These are phyloP conservation scores for Emericellopsis atlantica DNA, from an alignment of 2,329 filamentous ascomycete genomes.

Conservation along the genomic window DNA sequence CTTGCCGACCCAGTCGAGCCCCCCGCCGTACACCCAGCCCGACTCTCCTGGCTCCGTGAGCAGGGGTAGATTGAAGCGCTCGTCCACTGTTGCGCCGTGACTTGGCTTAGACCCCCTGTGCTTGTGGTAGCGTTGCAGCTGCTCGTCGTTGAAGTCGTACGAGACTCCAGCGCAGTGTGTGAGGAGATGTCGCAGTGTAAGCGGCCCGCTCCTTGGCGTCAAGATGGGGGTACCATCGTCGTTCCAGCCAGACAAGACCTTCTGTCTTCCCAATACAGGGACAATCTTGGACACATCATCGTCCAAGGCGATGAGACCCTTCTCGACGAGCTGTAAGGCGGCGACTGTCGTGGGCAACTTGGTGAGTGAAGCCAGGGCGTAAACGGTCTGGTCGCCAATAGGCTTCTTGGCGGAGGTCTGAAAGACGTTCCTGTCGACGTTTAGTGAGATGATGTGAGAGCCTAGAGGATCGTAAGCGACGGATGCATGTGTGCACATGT, in stretches of 20 bases:
- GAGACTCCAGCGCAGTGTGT: conserved; percentile 35
- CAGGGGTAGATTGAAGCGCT: conserved; percentile 22
- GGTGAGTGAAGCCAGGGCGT: conserved; percentile 22
- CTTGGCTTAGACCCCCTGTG: conserved; percentile 17
- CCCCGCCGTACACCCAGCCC: conserved; percentile 34
- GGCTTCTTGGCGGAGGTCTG: no score
- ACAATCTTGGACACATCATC: conserved; percentile 19
- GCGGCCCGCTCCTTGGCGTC: background rate
- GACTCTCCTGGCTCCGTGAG: conserved; percentile 27
- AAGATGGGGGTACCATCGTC: background rate
- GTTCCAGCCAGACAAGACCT: background rate
- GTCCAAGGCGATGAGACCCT: conserved; percentile 19
- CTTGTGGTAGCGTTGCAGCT: conserved; percentile 24
- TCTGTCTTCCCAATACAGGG: conserved; percentile 7
- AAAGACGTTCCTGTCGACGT: no score
- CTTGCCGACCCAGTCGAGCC: conserved; percentile 33
- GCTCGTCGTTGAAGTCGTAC: conserved; percentile 27
- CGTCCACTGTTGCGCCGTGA: conserved; percentile 19
- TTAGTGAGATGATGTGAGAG: no score
- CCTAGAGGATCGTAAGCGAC: no score
- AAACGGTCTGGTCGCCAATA: no score
- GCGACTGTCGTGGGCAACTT: conserved; percentile 25
- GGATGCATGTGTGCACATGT: no score
- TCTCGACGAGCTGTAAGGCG: conserved; percentile 26
- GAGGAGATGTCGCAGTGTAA: conserved; percentile 18